Evolutionary conservation across 371 early-diverging fungal species (phyloP).

Genomic region (Parasitella parasitica): DNA sequence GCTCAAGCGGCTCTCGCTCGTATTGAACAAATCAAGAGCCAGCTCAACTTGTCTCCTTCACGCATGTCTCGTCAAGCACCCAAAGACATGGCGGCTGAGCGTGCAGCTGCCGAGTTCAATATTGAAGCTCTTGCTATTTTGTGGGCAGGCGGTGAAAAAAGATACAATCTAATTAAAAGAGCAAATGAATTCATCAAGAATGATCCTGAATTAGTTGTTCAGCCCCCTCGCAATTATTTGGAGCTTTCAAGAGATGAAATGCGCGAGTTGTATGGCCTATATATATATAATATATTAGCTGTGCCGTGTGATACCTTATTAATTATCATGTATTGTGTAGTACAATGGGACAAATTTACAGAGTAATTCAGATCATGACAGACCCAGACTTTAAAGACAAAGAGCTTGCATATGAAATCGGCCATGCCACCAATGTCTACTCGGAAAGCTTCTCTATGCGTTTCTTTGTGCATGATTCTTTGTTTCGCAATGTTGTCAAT

Average conservation of each 20-base stretch:
- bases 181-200: constrained; percentile 54
- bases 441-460: constrained; percentile 66
- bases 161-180: constrained; percentile 17
- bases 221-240: constrained; percentile 53
- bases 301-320: too few species aligned
- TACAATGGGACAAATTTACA: constrained; percentile 58
- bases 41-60: constrained; percentile 34
- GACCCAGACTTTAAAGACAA: constrained; percentile 9
- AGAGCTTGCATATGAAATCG: constrained; percentile 17
- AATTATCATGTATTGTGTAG: constrained; percentile 20
- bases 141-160: constrained; percentile 50
- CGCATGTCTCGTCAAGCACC: constrained; percentile 40
- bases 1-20: constrained; percentile 38
- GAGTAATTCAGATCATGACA: constrained; percentile 29
- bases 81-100: constrained; percentile 37
- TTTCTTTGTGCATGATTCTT: constrained; percentile 54
- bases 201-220: constrained; percentile 58
- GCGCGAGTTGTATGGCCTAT: constrained; percentile 65
- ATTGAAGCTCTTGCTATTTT: constrained; percentile 50
- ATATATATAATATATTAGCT: too few species aligned
- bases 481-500: constrained; percentile 55
- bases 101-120: constrained; percentile 58
- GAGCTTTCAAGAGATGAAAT: constrained; percentile 55
- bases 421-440: constrained; percentile 39
- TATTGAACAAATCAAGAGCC: constrained; percentile 35